Base-by-base conservation (phyloP, 2,329 filamentous ascomycete genomes). In the Ophiostoma ips region DNA sequence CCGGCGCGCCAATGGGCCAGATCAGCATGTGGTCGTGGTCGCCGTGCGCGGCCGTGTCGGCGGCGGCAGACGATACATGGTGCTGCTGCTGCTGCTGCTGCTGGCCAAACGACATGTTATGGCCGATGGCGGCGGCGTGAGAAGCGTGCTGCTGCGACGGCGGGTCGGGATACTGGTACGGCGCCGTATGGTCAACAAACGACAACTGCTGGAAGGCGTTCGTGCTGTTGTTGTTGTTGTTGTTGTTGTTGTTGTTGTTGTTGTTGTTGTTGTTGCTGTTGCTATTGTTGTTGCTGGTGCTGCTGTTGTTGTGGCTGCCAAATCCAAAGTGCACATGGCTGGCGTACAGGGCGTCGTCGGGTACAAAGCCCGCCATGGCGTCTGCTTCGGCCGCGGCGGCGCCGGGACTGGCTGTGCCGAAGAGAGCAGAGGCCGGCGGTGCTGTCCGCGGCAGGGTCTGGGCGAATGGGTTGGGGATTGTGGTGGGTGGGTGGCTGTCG, bases 111-210 rank as follows among this genome's bases (percentile, higher is more conserved):
- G 19, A 41, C 13, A n/a, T 31, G 13, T 9, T 31, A 30, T 40
- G n/a, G 18, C n/a, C n/a, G n/a, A n/a, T n/a, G n/a, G n/a, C n/a
- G n/a, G n/a, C n/a, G n/a, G n/a, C n/a, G n/a, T n/a, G n/a, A n/a
- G n/a, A n/a, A n/a, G n/a, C n/a, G n/a, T n/a, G n/a, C n/a, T 44
- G 50, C n/a, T 49, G 46, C 10, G 50, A 34, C 2, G 51, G 50
- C 1, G 50, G 51, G n/a, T 56, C 55, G 3, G 55, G 54, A 21
- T 57, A 56, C 5, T 56, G 53, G 18, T 50, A 53, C 7, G 41
- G 38, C 1, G 51, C 18, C 7, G 5, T 16, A 21, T 19, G 5
- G 24, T 4, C 24, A 28, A 28, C 18, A 24, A 46, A 45, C 28
- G n/a, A 24, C n/a, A n/a, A n/a, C n/a, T n/a, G n/a, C n/a, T n/a